These are phyloP conservation scores for Rheum nobile DNA, from an alignment of 148 eudicot species.

Conservation along the genomic window DNA sequence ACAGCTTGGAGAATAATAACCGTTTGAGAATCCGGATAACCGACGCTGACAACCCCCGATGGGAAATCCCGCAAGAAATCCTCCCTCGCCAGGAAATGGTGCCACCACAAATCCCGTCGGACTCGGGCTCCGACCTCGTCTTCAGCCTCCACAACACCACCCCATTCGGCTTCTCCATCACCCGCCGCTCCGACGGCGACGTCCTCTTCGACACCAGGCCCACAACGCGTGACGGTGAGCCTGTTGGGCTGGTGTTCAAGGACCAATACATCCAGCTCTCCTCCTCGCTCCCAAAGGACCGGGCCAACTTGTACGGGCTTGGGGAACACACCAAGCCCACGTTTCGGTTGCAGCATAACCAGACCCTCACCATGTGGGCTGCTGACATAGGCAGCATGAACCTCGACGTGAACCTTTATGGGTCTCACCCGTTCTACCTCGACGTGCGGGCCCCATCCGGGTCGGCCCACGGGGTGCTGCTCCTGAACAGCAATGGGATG, in stretches of 20 bases:
- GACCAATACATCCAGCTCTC: conserved; percentile 32
- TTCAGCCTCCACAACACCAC: conserved; percentile 57
- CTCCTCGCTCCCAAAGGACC: conserved; percentile 22
- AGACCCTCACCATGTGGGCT: conserved; percentile 41
- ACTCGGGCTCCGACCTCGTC: conserved; percentile 43
- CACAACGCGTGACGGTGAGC: neutral
- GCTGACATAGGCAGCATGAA: conserved; percentile 33
- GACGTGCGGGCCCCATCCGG: conserved; percentile 29
- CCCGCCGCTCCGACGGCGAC: conserved; percentile 43
- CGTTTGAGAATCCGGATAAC: conserved; percentile 51
- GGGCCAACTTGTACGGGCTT: conserved; percentile 36
- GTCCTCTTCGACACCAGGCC: conserved; percentile 28
- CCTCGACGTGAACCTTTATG: conserved; percentile 22
- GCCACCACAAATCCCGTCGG: conserved; percentile 8
- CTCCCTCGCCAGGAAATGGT: conserved; percentile 9
- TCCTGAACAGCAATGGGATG: conserved; percentile 49
- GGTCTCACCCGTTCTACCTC: conserved; percentile 51
- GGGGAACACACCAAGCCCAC: conserved; percentile 43
- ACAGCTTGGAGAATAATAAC: conserved; percentile 50
- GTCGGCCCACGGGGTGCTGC: conserved; percentile 36
- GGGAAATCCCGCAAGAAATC: conserved; percentile 50
- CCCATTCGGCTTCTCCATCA: conserved; percentile 62
- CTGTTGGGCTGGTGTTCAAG: conserved; percentile 21
- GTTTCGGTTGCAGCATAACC: conserved; percentile 26
- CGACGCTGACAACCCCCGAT: conserved; percentile 38